Evolutionary conservation across 352 stramenopile species (phyloP), one percentile per base, ranked within the genome.

Genomic region (Stephanocyclus meneghinianus): DNA sequence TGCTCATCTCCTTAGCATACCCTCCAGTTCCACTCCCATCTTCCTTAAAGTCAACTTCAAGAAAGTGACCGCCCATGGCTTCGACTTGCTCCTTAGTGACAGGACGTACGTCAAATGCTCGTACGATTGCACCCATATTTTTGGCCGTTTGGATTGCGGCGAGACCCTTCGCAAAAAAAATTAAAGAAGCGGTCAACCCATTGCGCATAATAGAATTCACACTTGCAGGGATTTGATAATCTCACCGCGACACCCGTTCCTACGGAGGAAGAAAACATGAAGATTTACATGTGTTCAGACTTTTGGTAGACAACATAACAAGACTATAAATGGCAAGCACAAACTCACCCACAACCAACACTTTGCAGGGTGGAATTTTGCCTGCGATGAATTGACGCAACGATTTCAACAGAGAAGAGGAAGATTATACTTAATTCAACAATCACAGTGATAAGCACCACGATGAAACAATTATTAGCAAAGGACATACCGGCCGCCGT

Each of bases 1-100:
- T 87, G 71, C 68, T 91, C 95, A 98, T 98, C 80, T 96, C 87
- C 86, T 97, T 98, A 48, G 95, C 94, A 84, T 98, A 98, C 61
- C 95, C 95, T 64, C 95, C 95, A 40, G 89, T 81, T 50, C 90
- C 95, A 56, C 82, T 91, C 40, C 95, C 95, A 71, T 95, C 92
- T 87, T 97, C 94, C 67, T 95, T 66, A 67, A 88, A 93, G 51
- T 96, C 87, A n/a, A 96, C 91, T 53, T 95, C 84, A 16, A 97
- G 81, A 73, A 97, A 97, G 32, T 95, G 85, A 18, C 86, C 93
- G 57, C 94, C 94, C 89, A 97, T 95, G 13, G 90, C 91, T 76
- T 96, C 91, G 10, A 96, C 93, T 88, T 98, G 94, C 80, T 98
- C 95, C 68, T 95, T 95, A 32, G 93, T 96, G 0, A 95, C 95